Base-by-base conservation (phyloP, 2,329 filamentous ascomycete genomes). In the Ceratocystis variospora region DNA sequence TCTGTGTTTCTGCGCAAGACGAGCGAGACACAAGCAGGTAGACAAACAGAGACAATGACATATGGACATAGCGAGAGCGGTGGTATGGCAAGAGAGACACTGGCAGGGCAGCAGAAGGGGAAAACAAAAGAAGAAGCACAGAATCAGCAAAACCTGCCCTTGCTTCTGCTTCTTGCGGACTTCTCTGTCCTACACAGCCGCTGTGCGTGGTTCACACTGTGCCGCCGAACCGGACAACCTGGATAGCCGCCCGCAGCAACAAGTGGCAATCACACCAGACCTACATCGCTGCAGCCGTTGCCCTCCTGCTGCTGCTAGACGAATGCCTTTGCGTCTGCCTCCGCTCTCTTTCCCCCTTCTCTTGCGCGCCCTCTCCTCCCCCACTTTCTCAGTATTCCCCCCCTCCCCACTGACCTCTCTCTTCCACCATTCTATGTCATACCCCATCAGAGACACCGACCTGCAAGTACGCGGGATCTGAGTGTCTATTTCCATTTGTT, bases 381-480 rank as follows among this genome's bases (percentile, higher is more conserved):
- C n/a, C 10, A 12, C 22, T 53, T n/a, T 12, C 22, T 53, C n/a
- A 53, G 22, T 8, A 25, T 25, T 25, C 22, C 22, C 22, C 17
- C 48, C n/a, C 28, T 28, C 17, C 48, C n/a, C 5, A n/a, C 48
- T 57, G 28, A 57, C 28, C 22, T 57, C 22, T 25, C n/a, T 25
- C n/a, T 19, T 53, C n/a, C n/a, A 55, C 28, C 10, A 25, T 31
- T n/a, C 25, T 17, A 7, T 66, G 72, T 73, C 66, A 62, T 37
- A 72, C 71, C 65, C 65, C 70, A 73, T 73, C 72, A 73, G 71
- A 73, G 69, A 73, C 70, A 69, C 66, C 45, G 22, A 66, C 68
- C 70, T 72, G 72, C 72, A 72, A 70, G 72, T 69, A 72, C 70
- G 71, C 71, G 72, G 71, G 64, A 66, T 66, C 64, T 62, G 44